A percentile compares a stretch with the other conserved stretches of the same genome.
Conservation (phyloP, 306 rosid species). For the Ormosia emarginata region DNA sequence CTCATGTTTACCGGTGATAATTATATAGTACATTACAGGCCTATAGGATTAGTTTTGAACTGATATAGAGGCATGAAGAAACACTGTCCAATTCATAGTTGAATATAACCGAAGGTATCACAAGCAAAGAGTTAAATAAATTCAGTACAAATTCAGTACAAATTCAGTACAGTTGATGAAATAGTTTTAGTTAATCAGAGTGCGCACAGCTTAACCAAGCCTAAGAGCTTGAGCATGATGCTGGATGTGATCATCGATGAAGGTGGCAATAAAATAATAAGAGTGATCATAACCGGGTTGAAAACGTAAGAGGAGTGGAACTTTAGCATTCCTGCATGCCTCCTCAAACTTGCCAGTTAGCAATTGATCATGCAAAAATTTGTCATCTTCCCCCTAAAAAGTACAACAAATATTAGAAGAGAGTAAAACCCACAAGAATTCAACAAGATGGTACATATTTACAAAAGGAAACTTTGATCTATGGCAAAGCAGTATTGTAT, state of each 20-base stretch:
- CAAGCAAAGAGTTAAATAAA: neutral
- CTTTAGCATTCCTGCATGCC: slow-evolving; percentile 69
- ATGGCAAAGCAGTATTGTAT: neutral
- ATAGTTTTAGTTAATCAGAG: slow-evolving; percentile 18
- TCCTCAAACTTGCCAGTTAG: slow-evolving; percentile 76
- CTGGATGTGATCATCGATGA: slow-evolving; percentile 86
- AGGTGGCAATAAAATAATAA: slow-evolving; percentile 74
- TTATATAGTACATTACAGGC: neutral
- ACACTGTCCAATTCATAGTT: slow-evolving; percentile 4
- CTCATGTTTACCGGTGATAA: neutral
- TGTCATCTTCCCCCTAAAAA: slow-evolving; percentile 61
- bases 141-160: neutral
- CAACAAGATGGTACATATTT: neutral
- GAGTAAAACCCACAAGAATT: neutral
- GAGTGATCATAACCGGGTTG: slow-evolving; percentile 92
- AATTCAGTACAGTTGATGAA: neutral
- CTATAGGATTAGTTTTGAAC: neutral
- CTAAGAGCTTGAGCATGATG: slow-evolving; percentile 93
- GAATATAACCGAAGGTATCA: neutral
- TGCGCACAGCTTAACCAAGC: slow-evolving; percentile 34
- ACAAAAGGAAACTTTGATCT: neutral
- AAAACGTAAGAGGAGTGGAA: slow-evolving; percentile 60
- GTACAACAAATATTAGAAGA: neutral
- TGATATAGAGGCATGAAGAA: neutral
- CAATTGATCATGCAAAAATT: slow-evolving; percentile 58